Base-by-base conservation (phyloP, 495 filamentous ascomycete species). In the Trichoderma virens region DNA sequence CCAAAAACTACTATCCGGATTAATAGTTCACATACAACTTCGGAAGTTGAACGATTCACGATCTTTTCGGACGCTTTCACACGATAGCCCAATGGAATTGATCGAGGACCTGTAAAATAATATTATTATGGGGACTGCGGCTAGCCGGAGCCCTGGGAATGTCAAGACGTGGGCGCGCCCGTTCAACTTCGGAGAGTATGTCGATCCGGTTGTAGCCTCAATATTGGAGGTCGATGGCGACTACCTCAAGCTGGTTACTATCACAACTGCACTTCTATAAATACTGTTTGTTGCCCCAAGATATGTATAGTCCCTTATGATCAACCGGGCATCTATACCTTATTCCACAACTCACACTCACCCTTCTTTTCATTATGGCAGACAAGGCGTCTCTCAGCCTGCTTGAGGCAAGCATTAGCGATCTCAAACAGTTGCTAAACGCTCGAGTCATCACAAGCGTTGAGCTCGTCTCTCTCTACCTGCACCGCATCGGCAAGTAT, bases 401-500 rank as follows among this genome's bases (percentile, higher is more conserved):
- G 30, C 4, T 83, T 59, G 73, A 84, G 60, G 79, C 77, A 16
- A 80, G 79, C 5, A 70, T 76, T 18, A 78, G 82, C 51, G 73
- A 83, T 23, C 70, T 85, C 7, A 69, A 69, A 23, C 67, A 63
- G 30, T 80, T 78, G 23, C 71, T 86, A 11, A 66, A 76, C 27
- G 65, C 66, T 31, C 75, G 76, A 2, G 34, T 38, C 34, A 38
- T 38, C 34, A 38, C 34, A 38, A 83, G 80, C 68, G 79, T 80
- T 28, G 80, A 85, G 62, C 74, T 86, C 20, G 79, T 82, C 39
- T 73, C 78, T 64, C 73, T 75, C 59, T 84, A 86, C 69, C 68
- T 78, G 5, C 70, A 67, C 20, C 75, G 84, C 3, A 85, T 85
- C 59, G 45, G 54, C 8, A 56, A 34, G 14, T 71, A 69, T 45